phyloP scores from a whole-genome alignment of 163 green algal species.

The Scenedesmus sp. region DNA sequence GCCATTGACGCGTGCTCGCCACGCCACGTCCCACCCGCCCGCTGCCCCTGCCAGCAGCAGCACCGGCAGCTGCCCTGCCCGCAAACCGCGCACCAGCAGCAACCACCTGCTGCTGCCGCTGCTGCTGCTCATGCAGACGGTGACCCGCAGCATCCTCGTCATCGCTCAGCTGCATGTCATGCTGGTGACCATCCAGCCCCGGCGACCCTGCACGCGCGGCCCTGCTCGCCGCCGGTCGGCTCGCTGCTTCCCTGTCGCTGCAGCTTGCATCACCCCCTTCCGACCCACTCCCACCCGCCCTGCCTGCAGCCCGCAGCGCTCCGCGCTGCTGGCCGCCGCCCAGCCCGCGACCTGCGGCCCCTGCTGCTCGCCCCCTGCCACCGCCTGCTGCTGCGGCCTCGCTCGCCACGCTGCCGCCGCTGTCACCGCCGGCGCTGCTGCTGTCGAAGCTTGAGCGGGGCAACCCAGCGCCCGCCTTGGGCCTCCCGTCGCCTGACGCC shows the following conservation, averaged over 20 bases:
- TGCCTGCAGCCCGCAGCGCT: background rate
- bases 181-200: background rate
- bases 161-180: background rate
- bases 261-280: background rate
- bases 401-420: background rate
- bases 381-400: background rate
- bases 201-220: background rate
- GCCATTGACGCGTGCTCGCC: background rate
- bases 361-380: background rate
- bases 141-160: background rate
- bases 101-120: background rate
- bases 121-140: background rate
- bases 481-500: background rate
- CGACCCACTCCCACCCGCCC: background rate
- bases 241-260: background rate
- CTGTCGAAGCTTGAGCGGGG: background rate
- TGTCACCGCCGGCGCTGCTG: background rate
- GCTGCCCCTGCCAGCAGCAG: background rate
- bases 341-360: background rate
- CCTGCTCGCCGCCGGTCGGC: background rate
- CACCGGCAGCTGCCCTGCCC: background rate
- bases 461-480: background rate
- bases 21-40: background rate
- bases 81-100: background rate
- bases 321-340: background rate